Conservation (phyloP, 768 basidiomycete genomes). For the Russula foetens region DNA sequence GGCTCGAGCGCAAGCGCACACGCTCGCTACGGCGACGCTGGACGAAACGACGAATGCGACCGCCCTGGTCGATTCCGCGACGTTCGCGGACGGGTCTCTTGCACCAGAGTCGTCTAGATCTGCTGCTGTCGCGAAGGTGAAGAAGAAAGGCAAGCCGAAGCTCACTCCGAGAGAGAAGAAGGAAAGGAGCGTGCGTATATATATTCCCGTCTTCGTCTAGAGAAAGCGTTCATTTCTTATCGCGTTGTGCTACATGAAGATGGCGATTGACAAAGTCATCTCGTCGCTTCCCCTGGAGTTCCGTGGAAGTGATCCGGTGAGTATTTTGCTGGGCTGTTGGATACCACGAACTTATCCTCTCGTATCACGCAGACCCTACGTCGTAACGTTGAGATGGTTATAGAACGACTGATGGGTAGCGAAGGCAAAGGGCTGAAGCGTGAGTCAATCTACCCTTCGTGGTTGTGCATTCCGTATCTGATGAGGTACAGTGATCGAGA, state of each 20-base stretch:
- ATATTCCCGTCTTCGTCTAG: neutral
- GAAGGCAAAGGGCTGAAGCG: slow-evolving; percentile 53
- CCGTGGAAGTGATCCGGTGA: slow-evolving; percentile 77
- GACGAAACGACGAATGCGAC: slow-evolving; percentile 26
- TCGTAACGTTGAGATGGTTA: slow-evolving; percentile 70
- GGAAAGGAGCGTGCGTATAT: slow-evolving; percentile 56
- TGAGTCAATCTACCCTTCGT: slow-evolving; percentile 26
- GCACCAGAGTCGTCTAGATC: slow-evolving; percentile 25
- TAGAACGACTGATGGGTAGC: slow-evolving; percentile 66
- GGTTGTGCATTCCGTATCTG: neutral
- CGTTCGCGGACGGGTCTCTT: slow-evolving; percentile 34
- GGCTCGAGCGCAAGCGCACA: slow-evolving; percentile 32
- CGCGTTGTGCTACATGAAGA: slow-evolving; percentile 25
- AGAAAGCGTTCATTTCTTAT: neutral
- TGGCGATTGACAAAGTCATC: slow-evolving; percentile 63
- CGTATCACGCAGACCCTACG: slow-evolving; percentile 48
- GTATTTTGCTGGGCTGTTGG: slow-evolving; percentile 24
- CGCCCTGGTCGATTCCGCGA: slow-evolving; percentile 28
- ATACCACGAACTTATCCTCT: neutral
- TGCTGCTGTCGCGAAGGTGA: slow-evolving; percentile 36
- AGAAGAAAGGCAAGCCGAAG: slow-evolving; percentile 52
- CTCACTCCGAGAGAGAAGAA: slow-evolving; percentile 76
- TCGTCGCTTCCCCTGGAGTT: slow-evolving; percentile 82
- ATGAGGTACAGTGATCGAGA: slow-evolving; percentile 51
- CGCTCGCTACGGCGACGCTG: slow-evolving; percentile 28